phyloP scores from a whole-genome alignment of 805 yeast genomes.

The Pichia nakasei region DNA sequence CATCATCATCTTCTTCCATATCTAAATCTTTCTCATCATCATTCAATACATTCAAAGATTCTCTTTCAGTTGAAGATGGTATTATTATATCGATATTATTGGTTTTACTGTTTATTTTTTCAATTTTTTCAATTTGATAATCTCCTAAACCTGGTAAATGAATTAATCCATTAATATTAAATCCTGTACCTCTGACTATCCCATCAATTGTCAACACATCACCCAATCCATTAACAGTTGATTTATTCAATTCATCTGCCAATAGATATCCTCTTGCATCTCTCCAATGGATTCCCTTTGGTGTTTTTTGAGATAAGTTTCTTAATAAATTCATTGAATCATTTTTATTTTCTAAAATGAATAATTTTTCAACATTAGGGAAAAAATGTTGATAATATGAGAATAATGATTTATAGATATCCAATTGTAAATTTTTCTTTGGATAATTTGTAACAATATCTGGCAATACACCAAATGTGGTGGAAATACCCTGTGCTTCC shows the following conservation, averaged over 20 bases:
- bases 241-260: conserved; percentile 48
- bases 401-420: conserved; percentile 53
- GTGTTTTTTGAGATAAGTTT: conserved; percentile 74
- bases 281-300: conserved; percentile 83
- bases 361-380: conserved; percentile 73
- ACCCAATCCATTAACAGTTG: conserved; percentile 20
- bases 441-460: conserved; percentile 60
- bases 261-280: conserved; percentile 84
- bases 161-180: conserved; percentile 66
- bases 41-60: conserved; percentile 8
- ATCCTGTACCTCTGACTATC: conserved; percentile 77
- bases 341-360: conserved; percentile 52
- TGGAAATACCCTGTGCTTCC: conserved; percentile 86
- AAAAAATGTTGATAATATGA: conserved; percentile 68
- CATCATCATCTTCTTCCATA: conserved; percentile 27
- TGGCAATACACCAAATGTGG: conserved; percentile 70
- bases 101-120: conserved; percentile 30
- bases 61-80: conserved; percentile 22
- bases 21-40: conserved; percentile 45
- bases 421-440: conserved; percentile 68
- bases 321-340: conserved; percentile 73
- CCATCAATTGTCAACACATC: conserved; percentile 62
- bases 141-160: conserved; percentile 91
- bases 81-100: conserved; percentile 21
- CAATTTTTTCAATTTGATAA: conserved; percentile 64